Evolutionary conservation across 345 rosid species (phyloP), one percentile per base, ranked within the genome.

Genomic region (Citrus maxima): DNA sequence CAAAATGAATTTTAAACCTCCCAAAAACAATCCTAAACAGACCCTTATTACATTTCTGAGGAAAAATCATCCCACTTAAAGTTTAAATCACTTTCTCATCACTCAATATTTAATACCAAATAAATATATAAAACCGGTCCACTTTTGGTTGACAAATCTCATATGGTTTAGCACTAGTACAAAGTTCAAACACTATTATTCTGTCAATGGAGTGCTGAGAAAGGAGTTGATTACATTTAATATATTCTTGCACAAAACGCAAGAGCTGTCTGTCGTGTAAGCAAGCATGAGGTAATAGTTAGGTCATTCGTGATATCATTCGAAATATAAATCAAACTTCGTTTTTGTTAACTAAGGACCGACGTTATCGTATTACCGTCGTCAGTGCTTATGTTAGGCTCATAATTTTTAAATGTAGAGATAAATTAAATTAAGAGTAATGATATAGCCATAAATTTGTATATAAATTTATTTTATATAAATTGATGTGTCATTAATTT

Each of bases 401-500:
- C 58, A 18, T 1, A 54, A 46, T 3, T 46, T 46, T 46, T 3
- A 12, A 46, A 46, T 46, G 18, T 12, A 46, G 18, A 13, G 5
- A 13, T 13, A 46, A 46, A 46, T 46, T 46, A 12, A 46, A 46
- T 13, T 12, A 22, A 56, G 25, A 32, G 34, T 3, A 32, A 4
- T 32, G 0, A 32, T 32, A 32, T 32, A 32, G 0, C 0, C 0
- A 32, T 0, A 32, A 32, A 32, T 0, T 32, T 0, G 0, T 30
- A 30, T 30, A 30, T 32, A 32, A 3, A 32, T 32, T 32, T 32
- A 32, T 32, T 32, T 32, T 32, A 0, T 32, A 32, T 0, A 4
- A 32, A 30, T 0, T 30, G 4, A 30, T 4, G 1, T 32, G 35
- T 0, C 0, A 34, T 34, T 34, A 34, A 34, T 32, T 32, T 32